Evolutionary conservation across 768 basidiomycete species (phyloP).

Genomic region (Strobilomyces confusus): DNA sequence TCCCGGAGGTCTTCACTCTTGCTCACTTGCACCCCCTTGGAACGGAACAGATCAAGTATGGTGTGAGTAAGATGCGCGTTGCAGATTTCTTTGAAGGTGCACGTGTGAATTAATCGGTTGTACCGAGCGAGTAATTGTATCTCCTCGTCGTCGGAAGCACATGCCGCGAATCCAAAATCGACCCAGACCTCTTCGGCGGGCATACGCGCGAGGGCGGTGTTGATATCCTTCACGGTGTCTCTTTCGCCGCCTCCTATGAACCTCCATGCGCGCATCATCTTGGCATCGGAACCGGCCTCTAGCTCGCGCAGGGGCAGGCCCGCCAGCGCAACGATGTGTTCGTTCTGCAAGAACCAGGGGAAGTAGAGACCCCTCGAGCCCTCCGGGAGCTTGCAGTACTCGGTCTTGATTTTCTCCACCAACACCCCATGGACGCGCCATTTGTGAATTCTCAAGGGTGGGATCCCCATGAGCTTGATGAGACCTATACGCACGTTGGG

Average conservation of each 20-base stretch:
- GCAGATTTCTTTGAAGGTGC: constrained; percentile 3
- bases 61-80: not conserved
- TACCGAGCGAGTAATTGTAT: not conserved
- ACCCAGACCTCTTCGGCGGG: not conserved
- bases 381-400: not conserved
- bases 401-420: constrained; percentile 1
- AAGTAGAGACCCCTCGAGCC: not conserved
- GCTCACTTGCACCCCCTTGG: not conserved
- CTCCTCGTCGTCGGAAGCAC: not conserved
- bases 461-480: not conserved
- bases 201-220: not conserved
- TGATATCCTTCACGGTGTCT: not conserved
- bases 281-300: not conserved
- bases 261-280: not conserved
- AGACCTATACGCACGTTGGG: not conserved
- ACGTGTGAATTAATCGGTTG: not conserved
- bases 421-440: constrained; percentile 3
- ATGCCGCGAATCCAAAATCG: constrained; percentile 2
- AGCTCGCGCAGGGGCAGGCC: not conserved
- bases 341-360: constrained; percentile 4
- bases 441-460: not conserved
- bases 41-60: not conserved
- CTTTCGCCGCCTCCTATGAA: constrained; percentile 2
- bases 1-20: not conserved
- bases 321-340: constrained; percentile 1